phyloP scores from a whole-genome alignment of 148 eudicot species.

The Heliosperma pusillum region DNA sequence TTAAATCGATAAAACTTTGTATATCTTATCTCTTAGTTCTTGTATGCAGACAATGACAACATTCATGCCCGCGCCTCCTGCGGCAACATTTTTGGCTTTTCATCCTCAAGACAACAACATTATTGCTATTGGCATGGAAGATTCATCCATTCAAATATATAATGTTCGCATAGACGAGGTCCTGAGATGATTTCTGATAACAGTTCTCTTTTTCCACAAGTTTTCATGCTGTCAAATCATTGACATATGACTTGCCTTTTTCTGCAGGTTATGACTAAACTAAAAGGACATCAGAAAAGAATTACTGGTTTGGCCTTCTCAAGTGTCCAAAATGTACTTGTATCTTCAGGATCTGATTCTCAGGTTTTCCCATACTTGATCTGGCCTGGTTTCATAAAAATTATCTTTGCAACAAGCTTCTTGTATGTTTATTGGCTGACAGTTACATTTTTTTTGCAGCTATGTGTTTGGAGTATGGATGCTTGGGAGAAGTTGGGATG shows the following conservation, averaged over 20 bases:
- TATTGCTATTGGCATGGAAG: slow-evolving; percentile 89
- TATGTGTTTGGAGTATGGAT: slow-evolving; percentile 64
- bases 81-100: slow-evolving; percentile 83
- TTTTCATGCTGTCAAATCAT: neutral
- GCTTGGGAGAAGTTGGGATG: slow-evolving; percentile 61
- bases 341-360: slow-evolving; percentile 64
- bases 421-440: too few relatives aligned
- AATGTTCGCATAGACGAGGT: slow-evolving; percentile 84
- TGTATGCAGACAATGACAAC: slow-evolving; percentile 78
- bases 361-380: too few relatives aligned
- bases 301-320: slow-evolving; percentile 76
- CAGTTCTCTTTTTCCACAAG: neutral
- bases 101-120: slow-evolving; percentile 88
- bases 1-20: neutral
- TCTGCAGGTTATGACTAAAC: slow-evolving; percentile 58
- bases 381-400: too few relatives aligned
- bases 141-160: slow-evolving; percentile 74
- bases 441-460: too few relatives aligned
- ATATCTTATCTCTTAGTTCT: slow-evolving; percentile 25
- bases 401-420: too few relatives aligned
- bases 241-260: neutral
- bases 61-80: slow-evolving; percentile 90
- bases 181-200: neutral
- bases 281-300: slow-evolving; percentile 74
- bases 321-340: slow-evolving; percentile 54